Percentiles rank a stretch among this genome's conserved stretches.
phyloP scores from a whole-genome alignment of 148 eudicot genomes.

The Arbutus unedo region DNA sequence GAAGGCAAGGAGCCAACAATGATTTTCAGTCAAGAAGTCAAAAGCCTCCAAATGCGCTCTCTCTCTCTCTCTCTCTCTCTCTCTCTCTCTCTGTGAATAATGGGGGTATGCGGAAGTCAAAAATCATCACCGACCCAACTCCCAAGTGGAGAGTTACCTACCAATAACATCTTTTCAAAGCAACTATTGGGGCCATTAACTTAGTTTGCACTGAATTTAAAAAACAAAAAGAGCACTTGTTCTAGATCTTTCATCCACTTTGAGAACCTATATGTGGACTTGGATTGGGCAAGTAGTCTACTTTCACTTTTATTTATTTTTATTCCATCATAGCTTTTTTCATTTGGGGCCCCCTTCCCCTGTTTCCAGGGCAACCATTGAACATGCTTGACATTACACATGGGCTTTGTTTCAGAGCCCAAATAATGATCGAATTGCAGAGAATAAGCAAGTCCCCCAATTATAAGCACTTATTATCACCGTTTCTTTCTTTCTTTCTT shows the following conservation, averaged over 20 bases:
- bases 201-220: conserved; percentile 2
- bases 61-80: too few relatives aligned
- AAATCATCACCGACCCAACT: conserved; percentile 15
- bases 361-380: conserved; percentile 25
- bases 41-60: too few relatives aligned
- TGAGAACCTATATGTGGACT: conserved; percentile 18
- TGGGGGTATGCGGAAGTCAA: not conserved
- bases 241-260: conserved; percentile 13
- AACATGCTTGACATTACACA: conserved; percentile 19
- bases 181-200: not conserved
- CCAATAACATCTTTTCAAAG: conserved; percentile 20
- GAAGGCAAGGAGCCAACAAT: too few relatives aligned
- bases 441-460: too few relatives aligned
- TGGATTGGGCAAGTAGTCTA: conserved; percentile 12
- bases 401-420: not conserved
- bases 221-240: not conserved
- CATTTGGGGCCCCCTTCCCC: not conserved
- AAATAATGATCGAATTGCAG: too few relatives aligned
- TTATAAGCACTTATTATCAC: not conserved
- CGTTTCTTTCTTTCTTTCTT: not conserved
- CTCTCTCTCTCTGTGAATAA: not conserved
- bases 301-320: not conserved
- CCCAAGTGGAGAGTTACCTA: conserved; percentile 22
- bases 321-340: not conserved
- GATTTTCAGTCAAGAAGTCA: too few relatives aligned